Conservation (phyloP, 148 eudicot genomes). For the Bassia scoparia region DNA sequence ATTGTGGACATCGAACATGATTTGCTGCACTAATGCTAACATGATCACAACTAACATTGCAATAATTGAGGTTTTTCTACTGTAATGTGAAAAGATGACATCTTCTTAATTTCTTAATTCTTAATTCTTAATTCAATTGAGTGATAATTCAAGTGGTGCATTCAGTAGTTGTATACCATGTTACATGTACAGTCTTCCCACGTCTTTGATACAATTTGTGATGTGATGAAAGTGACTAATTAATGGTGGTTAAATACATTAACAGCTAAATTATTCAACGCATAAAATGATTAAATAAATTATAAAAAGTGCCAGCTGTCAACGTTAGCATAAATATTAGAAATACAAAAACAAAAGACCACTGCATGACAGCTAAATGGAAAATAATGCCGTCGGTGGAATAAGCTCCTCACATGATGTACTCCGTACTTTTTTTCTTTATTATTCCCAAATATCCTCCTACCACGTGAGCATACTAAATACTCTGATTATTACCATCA, state of each 20-base stretch:
- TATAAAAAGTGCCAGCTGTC: conserved; percentile 13
- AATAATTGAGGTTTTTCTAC: neutral
- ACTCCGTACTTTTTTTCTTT: neutral
- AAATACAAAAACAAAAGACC: conserved; percentile 11
- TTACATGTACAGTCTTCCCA: conserved; percentile 7
- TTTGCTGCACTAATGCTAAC: neutral
- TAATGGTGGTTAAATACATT: neutral
- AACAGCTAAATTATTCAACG: neutral
- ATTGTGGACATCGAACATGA: neutral
- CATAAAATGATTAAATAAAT: neutral
- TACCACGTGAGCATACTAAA: conserved; percentile 21
- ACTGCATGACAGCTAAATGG: conserved; percentile 2
- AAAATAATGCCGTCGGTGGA: conserved; percentile 25
- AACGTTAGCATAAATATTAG: neutral
- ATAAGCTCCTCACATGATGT: conserved; percentile 16
- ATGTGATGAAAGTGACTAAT: neutral
- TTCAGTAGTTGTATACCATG: neutral
- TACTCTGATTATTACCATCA: neutral
- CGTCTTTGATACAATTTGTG: neutral
- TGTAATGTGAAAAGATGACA: neutral
- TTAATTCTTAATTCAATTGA: neutral
- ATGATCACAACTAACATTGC: neutral
- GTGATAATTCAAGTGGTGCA: neutral
- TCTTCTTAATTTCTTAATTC: neutral
- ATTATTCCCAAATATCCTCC: conserved; percentile 20